Conservation (phyloP, 306 rosid species). For the Mucuna pruriens region DNA sequence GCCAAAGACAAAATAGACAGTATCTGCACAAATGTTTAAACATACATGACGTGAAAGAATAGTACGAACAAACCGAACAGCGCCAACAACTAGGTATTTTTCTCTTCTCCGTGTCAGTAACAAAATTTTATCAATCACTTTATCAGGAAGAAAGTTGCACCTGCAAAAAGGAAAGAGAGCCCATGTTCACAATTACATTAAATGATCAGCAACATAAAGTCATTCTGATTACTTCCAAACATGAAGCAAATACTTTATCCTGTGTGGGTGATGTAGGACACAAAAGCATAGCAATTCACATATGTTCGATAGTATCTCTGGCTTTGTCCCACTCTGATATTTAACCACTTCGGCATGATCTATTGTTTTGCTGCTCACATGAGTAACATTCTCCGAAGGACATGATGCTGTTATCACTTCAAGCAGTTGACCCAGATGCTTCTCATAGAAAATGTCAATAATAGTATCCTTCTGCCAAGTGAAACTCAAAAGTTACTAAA, state of each 20-base stretch:
- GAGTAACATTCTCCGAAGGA: conserved; percentile 56
- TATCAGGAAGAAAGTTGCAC: conserved; percentile 77
- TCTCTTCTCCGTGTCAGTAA: conserved; percentile 77
- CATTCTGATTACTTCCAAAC: conserved; percentile 29
- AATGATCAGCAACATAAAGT: conserved; percentile 32
- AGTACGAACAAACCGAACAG: conserved; percentile 92
- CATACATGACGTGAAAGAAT: conserved; percentile 88
- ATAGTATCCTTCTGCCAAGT: conserved; percentile 79
- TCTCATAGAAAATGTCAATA: conserved; percentile 90
- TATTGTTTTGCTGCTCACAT: conserved; percentile 41
- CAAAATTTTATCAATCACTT: conserved; percentile 81
- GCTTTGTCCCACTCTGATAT: conserved; percentile 62
- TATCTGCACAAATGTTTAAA: conserved; percentile 27
- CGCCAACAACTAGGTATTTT: conserved; percentile 87
- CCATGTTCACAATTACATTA: conserved; percentile 4
- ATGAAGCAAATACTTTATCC: conserved; percentile 86
- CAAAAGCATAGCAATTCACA: conserved; percentile 94
- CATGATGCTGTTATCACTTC: conserved; percentile 81
- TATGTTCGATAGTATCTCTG: conserved; percentile 91
- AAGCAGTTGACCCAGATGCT: conserved; percentile 80
- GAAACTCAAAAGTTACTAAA: conserved; percentile 40
- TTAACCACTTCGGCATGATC: conserved; percentile 50
- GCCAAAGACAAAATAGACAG: conserved; percentile 12
- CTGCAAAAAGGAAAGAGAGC: conserved; percentile 52
- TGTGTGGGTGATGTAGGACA: conserved; percentile 93